These are phyloP conservation scores for Baorangia bicolor DNA, from an alignment of 768 basidiomycete genomes.

Conservation along the genomic window DNA sequence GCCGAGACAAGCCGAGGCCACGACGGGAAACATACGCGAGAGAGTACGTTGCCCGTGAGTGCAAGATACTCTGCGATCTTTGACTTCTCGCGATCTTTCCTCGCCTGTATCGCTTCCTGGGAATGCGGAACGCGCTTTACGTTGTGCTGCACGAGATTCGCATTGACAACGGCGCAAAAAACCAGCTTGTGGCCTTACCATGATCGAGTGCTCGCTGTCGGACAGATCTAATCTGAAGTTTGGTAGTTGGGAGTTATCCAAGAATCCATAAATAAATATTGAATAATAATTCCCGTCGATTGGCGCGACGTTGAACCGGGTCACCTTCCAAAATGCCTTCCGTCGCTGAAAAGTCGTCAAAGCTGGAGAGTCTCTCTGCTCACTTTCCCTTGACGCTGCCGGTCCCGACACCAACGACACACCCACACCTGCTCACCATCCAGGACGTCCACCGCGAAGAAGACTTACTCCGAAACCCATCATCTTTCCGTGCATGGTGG, in stretches of 20 bases:
- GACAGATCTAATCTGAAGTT: neutral
- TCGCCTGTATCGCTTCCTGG: constrained; percentile 61
- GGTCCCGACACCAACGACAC: constrained; percentile 74
- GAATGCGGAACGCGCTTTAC: constrained; percentile 63
- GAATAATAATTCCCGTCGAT: neutral
- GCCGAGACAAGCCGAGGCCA: neutral
- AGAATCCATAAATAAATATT: constrained; percentile 3
- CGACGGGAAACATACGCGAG: constrained; percentile 47
- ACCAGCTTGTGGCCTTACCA: constrained; percentile 23
- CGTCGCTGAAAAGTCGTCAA: constrained; percentile 45
- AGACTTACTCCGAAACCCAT: constrained; percentile 87
- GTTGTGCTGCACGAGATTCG: constrained; percentile 50
- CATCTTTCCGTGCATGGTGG: constrained; percentile 93
- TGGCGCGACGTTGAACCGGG: neutral
- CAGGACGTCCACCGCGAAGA: constrained; percentile 88
- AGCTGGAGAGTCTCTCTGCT: constrained; percentile 51
- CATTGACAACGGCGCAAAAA: neutral
- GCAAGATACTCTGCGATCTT: constrained; percentile 77
- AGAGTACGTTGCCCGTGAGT: constrained; percentile 61
- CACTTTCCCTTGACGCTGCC: constrained; percentile 86
- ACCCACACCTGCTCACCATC: constrained; percentile 70
- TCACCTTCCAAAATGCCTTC: constrained; percentile 49
- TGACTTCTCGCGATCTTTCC: constrained; percentile 64
- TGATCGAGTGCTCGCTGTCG: neutral
- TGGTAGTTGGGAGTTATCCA: neutral